Conservation (phyloP, 106 monocot species). For the Amphibolis antarctica region DNA sequence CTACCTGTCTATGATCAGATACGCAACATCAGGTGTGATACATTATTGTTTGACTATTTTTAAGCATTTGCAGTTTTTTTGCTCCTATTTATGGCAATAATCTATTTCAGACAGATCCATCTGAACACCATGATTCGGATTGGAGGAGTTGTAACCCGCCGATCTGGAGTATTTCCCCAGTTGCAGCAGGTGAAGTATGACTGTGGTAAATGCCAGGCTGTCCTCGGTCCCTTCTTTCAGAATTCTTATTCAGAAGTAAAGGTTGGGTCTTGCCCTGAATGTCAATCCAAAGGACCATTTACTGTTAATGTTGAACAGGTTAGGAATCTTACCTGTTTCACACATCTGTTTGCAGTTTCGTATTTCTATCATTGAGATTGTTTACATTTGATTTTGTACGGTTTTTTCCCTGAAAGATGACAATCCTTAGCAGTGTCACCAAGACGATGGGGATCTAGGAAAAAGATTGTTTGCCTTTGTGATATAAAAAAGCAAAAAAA, state of each 20-base stretch:
- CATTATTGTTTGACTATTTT: not conserved
- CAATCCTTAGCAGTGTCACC: no score
- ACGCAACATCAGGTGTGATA: slow-evolving; percentile 77
- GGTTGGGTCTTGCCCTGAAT: slow-evolving; percentile 98
- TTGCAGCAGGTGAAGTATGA: slow-evolving; percentile 98
- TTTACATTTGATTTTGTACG: no score
- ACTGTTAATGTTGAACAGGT: slow-evolving; percentile 93
- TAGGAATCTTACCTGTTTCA: not conserved
- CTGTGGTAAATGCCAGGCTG: slow-evolving; percentile 76
- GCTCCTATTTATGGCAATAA: no score
- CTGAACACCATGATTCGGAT: slow-evolving; percentile 98
- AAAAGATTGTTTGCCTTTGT: no score
- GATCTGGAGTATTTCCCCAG: slow-evolving; percentile 98
- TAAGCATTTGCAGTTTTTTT: no score
- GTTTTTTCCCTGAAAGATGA: no score
- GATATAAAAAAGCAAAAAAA: no score
- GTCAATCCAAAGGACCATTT: slow-evolving; percentile 98
- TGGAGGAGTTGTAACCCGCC: slow-evolving; percentile 93
- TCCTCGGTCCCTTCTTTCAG: slow-evolving; percentile 96
- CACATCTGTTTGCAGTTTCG: not conserved
- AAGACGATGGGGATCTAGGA: no score
- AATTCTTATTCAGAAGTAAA: slow-evolving; percentile 98
- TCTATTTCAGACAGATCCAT: slow-evolving; percentile 72
- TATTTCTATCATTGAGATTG: no score
- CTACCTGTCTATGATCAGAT: slow-evolving; percentile 97